These are phyloP conservation scores for Schizochytrium sp. DNA, from an alignment of 108 stramenopile species.

Conservation along the genomic window DNA sequence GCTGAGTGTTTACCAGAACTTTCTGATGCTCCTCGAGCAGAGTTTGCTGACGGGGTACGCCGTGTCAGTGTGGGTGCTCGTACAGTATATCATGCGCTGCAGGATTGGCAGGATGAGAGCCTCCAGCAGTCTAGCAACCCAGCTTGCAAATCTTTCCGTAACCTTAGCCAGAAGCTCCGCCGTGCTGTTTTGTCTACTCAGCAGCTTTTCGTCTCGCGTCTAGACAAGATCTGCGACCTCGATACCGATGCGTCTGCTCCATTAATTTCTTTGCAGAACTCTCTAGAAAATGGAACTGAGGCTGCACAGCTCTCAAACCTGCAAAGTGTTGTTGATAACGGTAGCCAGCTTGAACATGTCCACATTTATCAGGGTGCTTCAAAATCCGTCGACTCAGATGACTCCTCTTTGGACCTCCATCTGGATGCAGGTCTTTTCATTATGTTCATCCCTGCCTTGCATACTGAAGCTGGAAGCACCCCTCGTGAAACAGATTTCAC, in stretches of 20 bases:
- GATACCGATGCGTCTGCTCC: neutral
- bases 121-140: neutral
- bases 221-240: neutral
- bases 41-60: neutral
- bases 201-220: neutral
- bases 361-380: neutral
- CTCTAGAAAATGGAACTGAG: neutral
- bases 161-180: neutral
- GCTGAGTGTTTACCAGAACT: neutral
- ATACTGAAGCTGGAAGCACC: neutral
- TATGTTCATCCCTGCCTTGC: neutral
- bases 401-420: neutral
- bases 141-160: neutral
- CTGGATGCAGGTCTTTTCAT: constrained; percentile 34
- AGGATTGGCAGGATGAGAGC: neutral
- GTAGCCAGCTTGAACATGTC: constrained; percentile 42
- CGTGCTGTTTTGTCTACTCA: neutral
- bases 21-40: neutral
- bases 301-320: neutral
- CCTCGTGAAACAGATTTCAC: neutral
- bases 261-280: neutral
- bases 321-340: neutral
- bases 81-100: neutral
- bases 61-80: neutral
- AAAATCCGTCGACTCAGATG: neutral